Base-by-base conservation (phyloP, 2,329 filamentous ascomycete species). In the Penicillium sumatraense region DNA sequence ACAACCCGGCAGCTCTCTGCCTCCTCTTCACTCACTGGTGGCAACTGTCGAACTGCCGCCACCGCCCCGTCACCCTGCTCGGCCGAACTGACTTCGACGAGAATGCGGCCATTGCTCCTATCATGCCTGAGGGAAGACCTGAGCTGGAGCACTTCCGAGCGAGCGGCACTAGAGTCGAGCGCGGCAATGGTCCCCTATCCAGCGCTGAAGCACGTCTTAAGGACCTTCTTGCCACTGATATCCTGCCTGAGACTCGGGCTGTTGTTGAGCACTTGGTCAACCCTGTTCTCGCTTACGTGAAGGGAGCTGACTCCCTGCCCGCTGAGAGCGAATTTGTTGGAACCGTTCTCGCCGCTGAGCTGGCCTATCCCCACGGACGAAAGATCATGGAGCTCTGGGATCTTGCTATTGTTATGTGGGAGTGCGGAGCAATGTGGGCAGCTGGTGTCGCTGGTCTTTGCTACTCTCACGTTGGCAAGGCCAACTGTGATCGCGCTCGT, bases 351-450 rank as follows among this genome's bases (percentile, higher is more conserved):
- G 36, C 53, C 13, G 54, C 57, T 11, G 47, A 57, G 24, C 5
- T 57, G 36, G 54, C 54, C 24, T 59, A 57, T 14, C 57, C 56
- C 6, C 53, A 59, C 2, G 57, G 36, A 1, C 54, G 57, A 48
- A 57, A 59, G 36, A 57, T 59, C 6, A 23, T 54, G 16, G 57
- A 59, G 31, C 20, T 59, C 3, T 59, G 57, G 57, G 57, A 56
- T 13, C 57, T 59, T 33, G 50, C 53, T n/a, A 59, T 59, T 20
- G 26, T 59, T 11, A 59, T 59, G 53, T 59, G 57, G 54, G 57
- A 59, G 38, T 54, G 53, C 20, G 57, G 57, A 1, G 50, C 54
- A 10, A 54, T 59, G 41, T 57, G 57, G 57, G 40, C 27, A 7
- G 50, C 57, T 56, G 57, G 53, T 23, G 42, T 59, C 5, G 57